Evolutionary conservation across 2,329 filamentous ascomycete species (phyloP), one percentile per base, ranked within the genome.

Genomic region (Beauveria caledonica): DNA sequence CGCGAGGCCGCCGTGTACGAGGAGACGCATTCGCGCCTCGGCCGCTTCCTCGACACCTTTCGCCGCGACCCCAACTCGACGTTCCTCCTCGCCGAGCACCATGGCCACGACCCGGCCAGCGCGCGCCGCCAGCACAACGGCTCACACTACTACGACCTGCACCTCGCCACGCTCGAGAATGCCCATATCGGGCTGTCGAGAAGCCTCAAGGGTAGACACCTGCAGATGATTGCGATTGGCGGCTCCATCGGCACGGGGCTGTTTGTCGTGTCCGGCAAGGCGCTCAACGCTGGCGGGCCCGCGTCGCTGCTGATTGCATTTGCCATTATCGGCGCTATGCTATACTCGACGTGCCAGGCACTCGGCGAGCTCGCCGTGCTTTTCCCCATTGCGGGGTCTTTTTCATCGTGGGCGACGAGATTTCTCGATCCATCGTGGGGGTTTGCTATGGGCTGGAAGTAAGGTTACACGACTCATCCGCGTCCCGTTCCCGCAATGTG

Each of bases 201-300:
- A 68, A 87, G 86, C 71, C 76, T 96, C 66, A 94, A 95, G 75
- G 86, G 86, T 21, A 82, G 92, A 52, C 93, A 97, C 77, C 71
- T 97, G 70, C 92, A 97, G 77, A 97, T 97, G 93, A 97, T 97
- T 78, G 93, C 93, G 15, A 96, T 97, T 66, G 92, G 92, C 67
- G 92, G 92, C 48, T 93, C 89, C 11, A 96, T 96, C 68, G 89
- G 87, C 62, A 92, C 89, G 25, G 92, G 92, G 64, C 78, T 97
- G 2, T 96, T 96, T 71, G 90, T 97, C 44, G 88, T 90, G 23
- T 93, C 90, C 0, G 90, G 89, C 57, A 79, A 78, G 62, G 86
- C 90, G 11, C 77, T 95, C 62, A 78, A 83, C 52, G 77, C 78
- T 17, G 91, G 90, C 65, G 91, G 91, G 3, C 91, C 91, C 5